A percentile compares a stretch with the other conserved stretches of the same genome.
Evolutionary conservation across 305 asterid species (phyloP).

Genomic region (Lippia alba): DNA sequence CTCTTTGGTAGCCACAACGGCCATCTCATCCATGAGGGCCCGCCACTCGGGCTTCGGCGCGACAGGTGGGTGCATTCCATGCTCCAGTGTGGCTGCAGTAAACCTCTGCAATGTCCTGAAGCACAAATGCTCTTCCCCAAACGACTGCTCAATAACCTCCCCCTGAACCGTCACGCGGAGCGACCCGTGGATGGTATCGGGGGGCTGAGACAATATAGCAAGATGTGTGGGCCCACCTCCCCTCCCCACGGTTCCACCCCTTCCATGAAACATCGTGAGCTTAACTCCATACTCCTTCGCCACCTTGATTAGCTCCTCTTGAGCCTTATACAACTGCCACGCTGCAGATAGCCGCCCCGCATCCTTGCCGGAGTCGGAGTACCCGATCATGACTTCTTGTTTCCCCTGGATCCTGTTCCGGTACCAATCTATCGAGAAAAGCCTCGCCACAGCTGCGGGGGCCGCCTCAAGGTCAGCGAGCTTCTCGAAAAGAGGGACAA

Average conservation of each 20-base stretch:
- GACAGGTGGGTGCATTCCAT: conserved; percentile 83
- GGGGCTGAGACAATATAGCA: conserved; percentile 93
- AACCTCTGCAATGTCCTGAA: conserved; percentile 87
- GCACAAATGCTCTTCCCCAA: conserved; percentile 91
- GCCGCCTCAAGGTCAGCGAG: conserved; percentile 89
- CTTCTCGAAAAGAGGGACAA: conserved; percentile 83
- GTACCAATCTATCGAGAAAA: conserved; percentile 86
- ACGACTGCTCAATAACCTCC: conserved; percentile 84
- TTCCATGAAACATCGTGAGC: conserved; percentile 87
- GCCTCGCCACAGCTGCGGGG: conserved; percentile 82
- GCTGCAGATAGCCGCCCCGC: conserved; percentile 96
- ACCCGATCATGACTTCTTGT: conserved; percentile 95
- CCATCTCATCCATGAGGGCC: conserved; percentile 83
- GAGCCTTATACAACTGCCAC: conserved; percentile 89
- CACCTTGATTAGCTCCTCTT: conserved; percentile 87
- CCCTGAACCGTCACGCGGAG: conserved; percentile 95
- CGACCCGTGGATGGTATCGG: conserved; percentile 86
- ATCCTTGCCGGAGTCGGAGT: conserved; percentile 92
- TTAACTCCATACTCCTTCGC: conserved; percentile 80
- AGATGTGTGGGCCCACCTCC: conserved; percentile 98
- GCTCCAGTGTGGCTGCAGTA: conserved; percentile 94
- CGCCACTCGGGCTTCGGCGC: conserved; percentile 96
- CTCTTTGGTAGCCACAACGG: conserved; percentile 74
- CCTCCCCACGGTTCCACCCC: conserved; percentile 89
- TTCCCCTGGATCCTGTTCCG: conserved; percentile 74